Evolutionary conservation across 1,139 yeast genomes (phyloP).

Genomic region (Pichia terricola): DNA sequence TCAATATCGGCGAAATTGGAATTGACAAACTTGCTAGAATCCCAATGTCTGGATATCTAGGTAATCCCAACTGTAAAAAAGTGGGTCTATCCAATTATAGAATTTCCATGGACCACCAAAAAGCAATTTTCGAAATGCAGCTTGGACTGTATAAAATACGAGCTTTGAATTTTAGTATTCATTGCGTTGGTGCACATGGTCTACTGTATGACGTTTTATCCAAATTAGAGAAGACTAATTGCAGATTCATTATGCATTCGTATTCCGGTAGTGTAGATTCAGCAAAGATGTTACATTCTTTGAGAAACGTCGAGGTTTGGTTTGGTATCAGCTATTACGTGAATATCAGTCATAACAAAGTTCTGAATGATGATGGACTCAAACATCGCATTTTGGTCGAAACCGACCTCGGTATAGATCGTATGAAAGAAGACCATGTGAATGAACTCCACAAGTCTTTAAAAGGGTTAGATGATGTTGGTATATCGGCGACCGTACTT

Average conservation of each 20-base stretch:
- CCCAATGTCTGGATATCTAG: conserved; percentile 51
- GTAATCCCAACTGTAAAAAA: conserved; percentile 23
- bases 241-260: conserved; percentile 62
- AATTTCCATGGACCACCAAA: conserved; percentile 61
- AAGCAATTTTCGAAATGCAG: conserved; percentile 38
- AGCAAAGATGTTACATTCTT: conserved; percentile 46
- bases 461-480: neutral
- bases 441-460: neutral
- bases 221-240: conserved; percentile 12
- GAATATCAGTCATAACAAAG: conserved; percentile 30
- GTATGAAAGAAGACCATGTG: conserved; percentile 9
- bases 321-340: conserved; percentile 53
- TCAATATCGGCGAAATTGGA: conserved; percentile 77
- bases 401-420: conserved; percentile 36
- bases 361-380: conserved; percentile 19
- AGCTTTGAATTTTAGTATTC: conserved; percentile 44
- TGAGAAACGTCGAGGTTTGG: conserved; percentile 34
- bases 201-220: conserved; percentile 28
- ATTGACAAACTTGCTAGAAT: conserved; percentile 68
- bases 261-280: conserved; percentile 77
- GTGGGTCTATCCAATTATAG: conserved; percentile 14
- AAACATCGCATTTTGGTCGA: conserved; percentile 34
- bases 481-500: neutral
- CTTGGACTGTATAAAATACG: conserved; percentile 28
- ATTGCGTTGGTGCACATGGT: conserved; percentile 77